Evolutionary conservation across 2,329 filamentous ascomycete species (phyloP).

Genomic region (Tetracladium maxilliforme): DNA sequence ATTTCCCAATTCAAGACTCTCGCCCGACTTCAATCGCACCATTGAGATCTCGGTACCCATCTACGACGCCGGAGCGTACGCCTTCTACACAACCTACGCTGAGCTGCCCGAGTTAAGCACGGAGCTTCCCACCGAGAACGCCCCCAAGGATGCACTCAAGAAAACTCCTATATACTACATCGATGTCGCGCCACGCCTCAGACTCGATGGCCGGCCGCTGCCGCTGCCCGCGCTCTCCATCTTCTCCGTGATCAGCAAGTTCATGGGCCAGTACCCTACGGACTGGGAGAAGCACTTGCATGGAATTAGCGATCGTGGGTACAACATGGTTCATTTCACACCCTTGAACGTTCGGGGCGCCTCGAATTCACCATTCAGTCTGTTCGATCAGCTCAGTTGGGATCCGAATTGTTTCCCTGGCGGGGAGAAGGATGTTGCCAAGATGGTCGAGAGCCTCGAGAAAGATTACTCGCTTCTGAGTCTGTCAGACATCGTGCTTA

Average conservation of each 20-base stretch:
- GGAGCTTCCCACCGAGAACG: slow-evolving; percentile 37
- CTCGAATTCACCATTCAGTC: slow-evolving; percentile 94
- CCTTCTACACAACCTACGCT: slow-evolving; percentile 86
- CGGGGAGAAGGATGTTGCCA: slow-evolving; percentile 68
- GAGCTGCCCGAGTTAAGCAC: slow-evolving; percentile 73
- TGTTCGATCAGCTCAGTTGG: slow-evolving; percentile 84
- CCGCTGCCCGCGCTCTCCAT: slow-evolving; percentile 79
- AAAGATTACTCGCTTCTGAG: slow-evolving; percentile 71
- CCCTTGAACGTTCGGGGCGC: slow-evolving; percentile 76
- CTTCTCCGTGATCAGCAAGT: slow-evolving; percentile 93
- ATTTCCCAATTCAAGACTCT: slow-evolving; percentile 33
- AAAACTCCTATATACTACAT: slow-evolving; percentile 77
- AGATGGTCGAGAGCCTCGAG: slow-evolving; percentile 70
- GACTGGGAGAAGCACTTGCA: slow-evolving; percentile 84
- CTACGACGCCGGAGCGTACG: slow-evolving; percentile 70
- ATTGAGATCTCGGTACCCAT: slow-evolving; percentile 86
- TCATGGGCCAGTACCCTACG: slow-evolving; percentile 82
- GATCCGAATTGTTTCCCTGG: slow-evolving; percentile 70
- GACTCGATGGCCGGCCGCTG: slow-evolving; percentile 56
- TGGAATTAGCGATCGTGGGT: slow-evolving; percentile 80
- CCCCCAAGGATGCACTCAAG: slow-evolving; percentile 36
- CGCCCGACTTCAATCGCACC: slow-evolving; percentile 82
- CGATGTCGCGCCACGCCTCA: slow-evolving; percentile 74
- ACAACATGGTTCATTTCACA: slow-evolving; percentile 99
- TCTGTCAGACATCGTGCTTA: slow-evolving; percentile 92